A percentile compares a stretch with the other conserved stretches of the same genome.
Conservation (phyloP, 345 rosid species). For the Aegle marmelos region DNA sequence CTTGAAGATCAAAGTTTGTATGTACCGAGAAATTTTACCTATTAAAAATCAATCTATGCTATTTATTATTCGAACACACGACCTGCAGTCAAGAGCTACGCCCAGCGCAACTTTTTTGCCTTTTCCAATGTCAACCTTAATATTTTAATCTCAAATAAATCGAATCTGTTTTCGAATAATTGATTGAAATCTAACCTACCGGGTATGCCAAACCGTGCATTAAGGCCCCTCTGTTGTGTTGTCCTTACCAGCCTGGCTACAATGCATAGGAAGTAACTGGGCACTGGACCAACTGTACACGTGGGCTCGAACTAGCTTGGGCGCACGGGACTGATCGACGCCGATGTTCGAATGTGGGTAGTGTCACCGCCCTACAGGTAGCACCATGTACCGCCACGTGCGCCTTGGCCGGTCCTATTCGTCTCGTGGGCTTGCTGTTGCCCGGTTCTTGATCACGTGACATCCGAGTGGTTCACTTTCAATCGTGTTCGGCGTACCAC, state of each 20-base stretch:
- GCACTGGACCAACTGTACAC: background rate
- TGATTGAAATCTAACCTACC: background rate
- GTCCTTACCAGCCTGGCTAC: background rate
- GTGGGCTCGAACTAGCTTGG: background rate
- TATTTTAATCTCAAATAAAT: no score
- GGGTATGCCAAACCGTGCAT: background rate
- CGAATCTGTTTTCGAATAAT: background rate
- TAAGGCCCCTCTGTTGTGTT: background rate
- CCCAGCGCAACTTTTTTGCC: no score
- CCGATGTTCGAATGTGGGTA: background rate
- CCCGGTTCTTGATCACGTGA: constrained; percentile 5
- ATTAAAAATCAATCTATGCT: no score
- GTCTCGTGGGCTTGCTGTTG: background rate
- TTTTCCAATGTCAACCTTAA: no score
- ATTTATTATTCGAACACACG: no score
- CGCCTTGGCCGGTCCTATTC: background rate
- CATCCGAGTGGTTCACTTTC: background rate
- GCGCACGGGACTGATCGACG: background rate
- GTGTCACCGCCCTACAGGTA: no score
- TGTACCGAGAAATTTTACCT: no score
- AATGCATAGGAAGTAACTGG: background rate
- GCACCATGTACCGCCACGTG: constrained; percentile 12
- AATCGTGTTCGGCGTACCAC: background rate
- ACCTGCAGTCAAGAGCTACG: no score
- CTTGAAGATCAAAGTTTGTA: no score